Conservation (phyloP, 1,284 basidiomycete genomes). For the Irpex sp. region DNA sequence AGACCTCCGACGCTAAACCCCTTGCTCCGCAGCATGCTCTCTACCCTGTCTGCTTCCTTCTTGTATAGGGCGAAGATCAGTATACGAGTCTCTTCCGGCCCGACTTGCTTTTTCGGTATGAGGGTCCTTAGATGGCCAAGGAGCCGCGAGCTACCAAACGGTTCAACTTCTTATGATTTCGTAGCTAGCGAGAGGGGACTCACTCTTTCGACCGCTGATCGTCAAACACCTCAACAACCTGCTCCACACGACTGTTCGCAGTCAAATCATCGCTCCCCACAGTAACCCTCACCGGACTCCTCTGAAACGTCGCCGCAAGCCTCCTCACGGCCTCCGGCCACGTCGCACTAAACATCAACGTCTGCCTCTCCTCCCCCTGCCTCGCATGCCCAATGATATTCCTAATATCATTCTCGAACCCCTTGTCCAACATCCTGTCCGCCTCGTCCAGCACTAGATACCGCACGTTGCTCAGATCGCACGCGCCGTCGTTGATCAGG, state of each 20-base stretch:
- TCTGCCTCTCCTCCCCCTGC: constrained; percentile 68
- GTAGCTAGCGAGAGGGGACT: constrained; percentile 21
- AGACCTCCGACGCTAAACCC: constrained; percentile 88
- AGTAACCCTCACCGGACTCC: constrained; percentile 85
- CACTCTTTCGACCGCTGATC: constrained; percentile 87
- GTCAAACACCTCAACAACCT: constrained; percentile 88
- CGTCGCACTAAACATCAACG: constrained; percentile 97
- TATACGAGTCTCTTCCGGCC: constrained; percentile 63
- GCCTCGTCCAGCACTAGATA: constrained; percentile 98
- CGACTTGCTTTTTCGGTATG: constrained; percentile 58
- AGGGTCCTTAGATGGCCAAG: constrained; percentile 58
- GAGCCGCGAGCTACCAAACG: constrained; percentile 58
- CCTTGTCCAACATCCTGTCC: constrained; percentile 97
- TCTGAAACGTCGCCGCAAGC: constrained; percentile 90
- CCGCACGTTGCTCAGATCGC: constrained; percentile 79
- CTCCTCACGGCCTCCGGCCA: constrained; percentile 97
- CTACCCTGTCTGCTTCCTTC: constrained; percentile 91
- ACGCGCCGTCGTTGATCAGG: constrained; percentile 80
- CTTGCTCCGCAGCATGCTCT: constrained; percentile 72
- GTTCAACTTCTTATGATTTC: background rate
- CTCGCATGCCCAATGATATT: constrained; percentile 85
- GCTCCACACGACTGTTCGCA: constrained; percentile 89
- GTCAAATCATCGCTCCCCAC: constrained; percentile 95
- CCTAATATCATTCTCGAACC: constrained; percentile 98
- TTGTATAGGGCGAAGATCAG: constrained; percentile 98